Evolutionary conservation across 2,329 filamentous ascomycete genomes (phyloP).

Genomic region (Arthrinium phaeospermum): DNA sequence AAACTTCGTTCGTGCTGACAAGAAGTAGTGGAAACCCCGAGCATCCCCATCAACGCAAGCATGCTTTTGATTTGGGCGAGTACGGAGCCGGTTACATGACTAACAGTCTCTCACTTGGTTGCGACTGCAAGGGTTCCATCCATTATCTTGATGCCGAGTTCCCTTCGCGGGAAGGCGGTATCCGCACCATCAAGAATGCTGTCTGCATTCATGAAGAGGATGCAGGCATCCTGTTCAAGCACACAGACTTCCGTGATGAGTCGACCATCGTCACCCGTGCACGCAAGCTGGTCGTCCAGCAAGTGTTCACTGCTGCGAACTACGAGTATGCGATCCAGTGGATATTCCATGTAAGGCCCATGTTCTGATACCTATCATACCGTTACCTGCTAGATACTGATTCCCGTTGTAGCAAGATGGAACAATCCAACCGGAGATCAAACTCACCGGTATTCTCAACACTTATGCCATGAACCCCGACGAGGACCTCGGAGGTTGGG

Average conservation of each 20-base stretch:
- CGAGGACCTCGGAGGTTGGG: conserved; percentile 86
- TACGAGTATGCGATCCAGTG: conserved; percentile 84
- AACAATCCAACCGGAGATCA: conserved; percentile 89
- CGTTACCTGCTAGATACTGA: background rate
- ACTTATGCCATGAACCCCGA: conserved; percentile 82
- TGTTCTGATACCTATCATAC: background rate
- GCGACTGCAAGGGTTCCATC: conserved; percentile 88
- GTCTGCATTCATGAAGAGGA: conserved; percentile 97
- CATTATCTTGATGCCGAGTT: conserved; percentile 91
- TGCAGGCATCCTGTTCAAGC: conserved; percentile 89
- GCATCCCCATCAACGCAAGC: conserved; percentile 79
- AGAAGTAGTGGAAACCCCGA: conserved; percentile 69
- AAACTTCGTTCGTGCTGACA: conserved; percentile 21
- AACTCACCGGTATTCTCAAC: conserved; percentile 91
- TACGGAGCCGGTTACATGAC: conserved; percentile 86
- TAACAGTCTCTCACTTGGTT: conserved; percentile 76
- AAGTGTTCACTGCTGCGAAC: conserved; percentile 94
- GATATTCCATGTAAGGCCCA: conserved; percentile 71
- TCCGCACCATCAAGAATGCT: conserved; percentile 87
- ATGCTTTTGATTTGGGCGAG: conserved; percentile 81
- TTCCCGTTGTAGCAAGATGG: conserved; percentile 69
- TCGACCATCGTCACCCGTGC: conserved; percentile 85
- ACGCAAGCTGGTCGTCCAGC: conserved; percentile 84
- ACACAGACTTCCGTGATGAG: conserved; percentile 91
- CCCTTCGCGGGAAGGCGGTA: conserved; percentile 76